A percentile compares a stretch with the other conserved stretches of the same genome.
phyloP scores from a whole-genome alignment of 805 yeast genomes.

The Danielia oregonensis region DNA sequence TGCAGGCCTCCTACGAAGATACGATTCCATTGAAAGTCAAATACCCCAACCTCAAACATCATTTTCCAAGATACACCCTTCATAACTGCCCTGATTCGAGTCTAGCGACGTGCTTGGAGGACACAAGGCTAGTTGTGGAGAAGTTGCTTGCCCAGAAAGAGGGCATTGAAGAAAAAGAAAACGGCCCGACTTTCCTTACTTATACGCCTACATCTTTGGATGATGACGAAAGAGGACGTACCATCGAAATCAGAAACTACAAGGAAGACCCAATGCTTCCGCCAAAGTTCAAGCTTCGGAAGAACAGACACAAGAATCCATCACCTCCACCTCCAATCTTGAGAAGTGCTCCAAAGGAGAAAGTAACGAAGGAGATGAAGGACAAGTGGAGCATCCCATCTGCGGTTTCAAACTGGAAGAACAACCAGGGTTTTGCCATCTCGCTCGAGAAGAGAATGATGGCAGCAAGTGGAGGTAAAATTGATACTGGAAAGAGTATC shows the following conservation, averaged over 20 bases:
- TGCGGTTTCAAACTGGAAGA: slow-evolving; percentile 92
- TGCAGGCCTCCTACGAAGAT: slow-evolving; percentile 50
- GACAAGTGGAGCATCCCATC: slow-evolving; percentile 86
- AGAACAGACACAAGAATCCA: slow-evolving; percentile 61
- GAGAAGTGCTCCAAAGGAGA: slow-evolving; percentile 46
- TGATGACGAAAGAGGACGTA: slow-evolving; percentile 27
- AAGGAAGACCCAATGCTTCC: slow-evolving; percentile 86
- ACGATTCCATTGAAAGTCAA: slow-evolving; percentile 54
- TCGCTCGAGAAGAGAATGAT: slow-evolving; percentile 69
- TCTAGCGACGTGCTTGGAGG: slow-evolving; percentile 43
- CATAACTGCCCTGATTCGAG: slow-evolving; percentile 41
- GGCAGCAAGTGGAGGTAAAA: slow-evolving; percentile 42
- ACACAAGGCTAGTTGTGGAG: slow-evolving; percentile 57
- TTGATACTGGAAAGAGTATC: slow-evolving; percentile 30
- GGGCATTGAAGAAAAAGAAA: slow-evolving; percentile 33
- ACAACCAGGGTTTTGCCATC: slow-evolving; percentile 84
- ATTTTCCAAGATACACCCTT: slow-evolving; percentile 37
- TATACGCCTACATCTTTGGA: slow-evolving; percentile 16
- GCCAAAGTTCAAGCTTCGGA: slow-evolving; percentile 66
- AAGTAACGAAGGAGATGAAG: slow-evolving; percentile 66
- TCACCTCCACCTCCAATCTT: slow-evolving; percentile 67
- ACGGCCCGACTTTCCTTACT: slow-evolving; percentile 27
- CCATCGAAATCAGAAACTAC: slow-evolving; percentile 62
- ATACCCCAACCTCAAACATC: slow-evolving; percentile 36
- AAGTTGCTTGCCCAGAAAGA: slow-evolving; percentile 44